Base-by-base conservation (phyloP, 768 basidiomycete genomes). In the Leccinum disarticulatum region DNA sequence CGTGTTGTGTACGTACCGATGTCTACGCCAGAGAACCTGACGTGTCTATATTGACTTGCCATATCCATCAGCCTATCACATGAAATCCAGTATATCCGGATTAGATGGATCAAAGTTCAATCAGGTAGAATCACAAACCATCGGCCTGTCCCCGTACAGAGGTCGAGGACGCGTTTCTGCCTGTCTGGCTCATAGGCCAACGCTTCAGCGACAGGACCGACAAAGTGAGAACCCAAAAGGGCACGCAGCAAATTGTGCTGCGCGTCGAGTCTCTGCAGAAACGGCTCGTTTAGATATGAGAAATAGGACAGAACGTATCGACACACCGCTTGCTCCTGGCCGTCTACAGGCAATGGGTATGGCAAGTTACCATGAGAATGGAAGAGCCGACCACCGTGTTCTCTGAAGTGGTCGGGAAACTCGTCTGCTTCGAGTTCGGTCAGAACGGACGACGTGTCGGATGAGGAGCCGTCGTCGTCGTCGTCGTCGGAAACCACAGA, bases 261-360 rank as follows among this genome's bases (percentile, higher is more conserved):
- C 22, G 73, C 74, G 41, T 80, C 81, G 53, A 82, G 73, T 54
- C 89, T 77, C 89, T 91, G 64, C 17, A 8, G 51, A 53, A 43
- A 50, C 22, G 43, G 35, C 36, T 13, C 28, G 13, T 51, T 19
- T 46, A 56, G 33, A 15, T 31, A 52, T 55, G 25, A 59, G 27
- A 50, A 15, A 30, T 57, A 22, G 22, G 28, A 33, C 11, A 10
- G 36, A 48, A 13, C 38, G 49, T 25, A 14, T 31, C 50, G 31
- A 75, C 81, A 36, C 70, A 91, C 91, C 72, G 81, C 74, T 69
- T 87, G 86, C 71, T 93, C 91, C 6, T 77, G 77, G 17, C 81
- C 79, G 71, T 93, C 90, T 5, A 86, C 85, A 48, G 91, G 91
- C 52, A 93, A 75, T 13, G 86, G 85, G 69, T 92, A 93, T 52